phyloP scores from a whole-genome alignment of 352 stramenopile species.

The Pythium brachiatum region DNA sequence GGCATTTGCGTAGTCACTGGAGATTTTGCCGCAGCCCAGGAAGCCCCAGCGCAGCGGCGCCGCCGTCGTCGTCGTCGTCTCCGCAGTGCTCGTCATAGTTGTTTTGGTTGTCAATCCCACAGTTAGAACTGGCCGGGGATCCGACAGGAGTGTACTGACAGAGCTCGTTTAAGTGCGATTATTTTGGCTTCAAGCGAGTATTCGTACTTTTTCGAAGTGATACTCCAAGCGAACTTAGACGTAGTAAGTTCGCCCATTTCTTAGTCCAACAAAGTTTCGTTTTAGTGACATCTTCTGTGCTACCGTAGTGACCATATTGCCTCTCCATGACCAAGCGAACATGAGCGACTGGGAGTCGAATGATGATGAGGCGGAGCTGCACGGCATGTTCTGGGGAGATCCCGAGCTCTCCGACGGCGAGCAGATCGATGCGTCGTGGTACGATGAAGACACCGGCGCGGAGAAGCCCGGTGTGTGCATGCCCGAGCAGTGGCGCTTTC shows the following conservation, averaged over 20 bases:
- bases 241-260: not conserved
- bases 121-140: no score
- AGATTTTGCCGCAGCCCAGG: constrained; percentile 68
- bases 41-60: constrained; percentile 55
- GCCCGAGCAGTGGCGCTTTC: not conserved
- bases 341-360: not conserved
- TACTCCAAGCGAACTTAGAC: no score
- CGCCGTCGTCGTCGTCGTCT: constrained; percentile 1
- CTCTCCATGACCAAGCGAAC: not conserved
- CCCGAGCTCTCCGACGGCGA: not conserved
- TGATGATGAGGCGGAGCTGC: not conserved
- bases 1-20: constrained; percentile 52
- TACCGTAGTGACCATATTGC: not conserved
- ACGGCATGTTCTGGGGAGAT: not conserved
- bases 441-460: not conserved
- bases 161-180: not conserved
- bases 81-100: constrained; percentile 8
- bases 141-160: no score
- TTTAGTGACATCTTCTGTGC: not conserved
- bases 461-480: not conserved
- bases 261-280: no score
- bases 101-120: constrained; percentile 4
- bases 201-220: no score
- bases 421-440: not conserved
- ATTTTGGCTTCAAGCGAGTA: no score